phyloP scores from a whole-genome alignment of 2,329 filamentous ascomycete species.

The Fusarium pseudoanthophilum region DNA sequence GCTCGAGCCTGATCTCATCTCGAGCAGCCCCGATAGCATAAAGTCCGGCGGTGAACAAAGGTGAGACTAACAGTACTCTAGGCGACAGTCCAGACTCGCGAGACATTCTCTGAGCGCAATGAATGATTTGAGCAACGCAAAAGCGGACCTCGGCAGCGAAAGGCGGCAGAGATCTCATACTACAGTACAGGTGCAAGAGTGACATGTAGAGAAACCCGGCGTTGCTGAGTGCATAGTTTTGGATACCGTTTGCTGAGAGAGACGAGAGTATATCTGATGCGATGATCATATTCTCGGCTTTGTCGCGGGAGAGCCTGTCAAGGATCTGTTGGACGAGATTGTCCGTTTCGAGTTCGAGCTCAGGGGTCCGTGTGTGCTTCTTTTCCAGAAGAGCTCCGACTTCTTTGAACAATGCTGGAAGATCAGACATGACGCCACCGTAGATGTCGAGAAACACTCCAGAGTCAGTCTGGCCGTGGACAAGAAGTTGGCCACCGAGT shows the following conservation, averaged over 20 bases:
- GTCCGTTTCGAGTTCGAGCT: background rate
- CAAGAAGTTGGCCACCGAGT: background rate
- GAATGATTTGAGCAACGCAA: slow-evolving; percentile 20
- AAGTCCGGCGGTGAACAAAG: slow-evolving; percentile 22
- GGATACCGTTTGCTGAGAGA: slow-evolving; percentile 11
- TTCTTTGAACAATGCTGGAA: slow-evolving; percentile 19
- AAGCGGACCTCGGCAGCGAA: background rate
- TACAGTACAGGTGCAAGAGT: slow-evolving; percentile 22
- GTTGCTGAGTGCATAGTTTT: slow-evolving; percentile 30
- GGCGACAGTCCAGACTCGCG: slow-evolving; percentile 12
- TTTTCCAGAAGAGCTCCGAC: slow-evolving; percentile 13
- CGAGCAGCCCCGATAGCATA: slow-evolving; percentile 7
- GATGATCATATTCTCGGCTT: background rate
- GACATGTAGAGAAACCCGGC: slow-evolving; percentile 28
- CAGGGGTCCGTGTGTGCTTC: background rate
- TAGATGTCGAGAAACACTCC: slow-evolving; percentile 19
- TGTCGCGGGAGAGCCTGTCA: slow-evolving; percentile 1
- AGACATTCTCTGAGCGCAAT: slow-evolving; percentile 16
- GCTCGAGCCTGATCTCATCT: background rate
- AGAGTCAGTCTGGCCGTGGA: background rate
- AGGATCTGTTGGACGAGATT: background rate
- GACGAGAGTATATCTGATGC: background rate
- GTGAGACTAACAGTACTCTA: slow-evolving; percentile 18
- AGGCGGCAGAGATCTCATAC: background rate
- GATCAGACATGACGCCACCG: slow-evolving; percentile 29